Evolutionary conservation across 176 grass and related monocot species (phyloP).

Genomic region (Alloteropsis semialata): DNA sequence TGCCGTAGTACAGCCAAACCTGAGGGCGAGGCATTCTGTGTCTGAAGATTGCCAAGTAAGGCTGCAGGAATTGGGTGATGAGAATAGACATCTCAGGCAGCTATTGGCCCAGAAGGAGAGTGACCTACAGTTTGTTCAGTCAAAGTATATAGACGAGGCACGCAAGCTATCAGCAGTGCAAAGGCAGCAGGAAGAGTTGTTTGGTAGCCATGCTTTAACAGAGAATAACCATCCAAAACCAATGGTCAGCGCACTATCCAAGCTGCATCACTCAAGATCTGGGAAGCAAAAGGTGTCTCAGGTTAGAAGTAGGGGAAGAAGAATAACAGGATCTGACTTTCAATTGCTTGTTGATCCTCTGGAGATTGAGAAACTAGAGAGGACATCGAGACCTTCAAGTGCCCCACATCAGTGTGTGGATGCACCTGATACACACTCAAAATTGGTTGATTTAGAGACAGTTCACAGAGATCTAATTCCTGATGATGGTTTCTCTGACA

Average conservation of each 20-base stretch:
- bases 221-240: slow-evolving; percentile 39
- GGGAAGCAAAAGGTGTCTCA: slow-evolving; percentile 26
- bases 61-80: slow-evolving; percentile 54
- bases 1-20: slow-evolving; percentile 14
- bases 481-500: slow-evolving; percentile 40
- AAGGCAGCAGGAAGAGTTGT: slow-evolving; percentile 25
- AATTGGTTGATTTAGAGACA: neutral
- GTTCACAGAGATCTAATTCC: neutral
- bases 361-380: slow-evolving; percentile 42
- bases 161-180: slow-evolving; percentile 40
- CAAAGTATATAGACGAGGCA: slow-evolving; percentile 30
- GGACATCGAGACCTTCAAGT: slow-evolving; percentile 23
- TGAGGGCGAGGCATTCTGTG: neutral
- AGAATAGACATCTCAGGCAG: slow-evolving; percentile 63
- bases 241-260: slow-evolving; percentile 37
- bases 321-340: slow-evolving; percentile 36
- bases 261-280: slow-evolving; percentile 38
- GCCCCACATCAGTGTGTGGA: neutral
- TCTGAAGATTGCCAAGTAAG: slow-evolving; percentile 30
- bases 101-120: slow-evolving; percentile 43
- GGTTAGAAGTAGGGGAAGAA: slow-evolving; percentile 16
- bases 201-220: neutral
- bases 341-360: slow-evolving; percentile 38
- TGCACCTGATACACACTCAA: slow-evolving; percentile 4
- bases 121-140: slow-evolving; percentile 29